Conservation (phyloP, 495 filamentous ascomycete species). For the Polyplosphaeria fusca region DNA sequence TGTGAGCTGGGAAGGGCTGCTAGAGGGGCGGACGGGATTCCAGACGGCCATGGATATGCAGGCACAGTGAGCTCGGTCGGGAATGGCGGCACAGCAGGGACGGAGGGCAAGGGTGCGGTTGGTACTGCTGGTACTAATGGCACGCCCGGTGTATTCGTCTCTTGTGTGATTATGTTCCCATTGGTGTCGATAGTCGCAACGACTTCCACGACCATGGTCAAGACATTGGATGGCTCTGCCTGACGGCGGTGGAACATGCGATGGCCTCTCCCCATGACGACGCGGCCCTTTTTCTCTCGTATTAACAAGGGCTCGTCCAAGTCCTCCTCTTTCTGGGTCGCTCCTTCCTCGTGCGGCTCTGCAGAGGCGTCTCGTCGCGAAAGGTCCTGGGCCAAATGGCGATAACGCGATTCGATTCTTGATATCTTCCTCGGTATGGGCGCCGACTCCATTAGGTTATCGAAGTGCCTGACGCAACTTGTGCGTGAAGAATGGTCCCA, state of each 20-base stretch:
- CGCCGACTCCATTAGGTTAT: constrained; percentile 21
- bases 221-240: constrained; percentile 5
- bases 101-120: constrained; percentile 8
- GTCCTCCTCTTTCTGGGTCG: constrained; percentile 13
- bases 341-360: not conserved
- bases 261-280: constrained; percentile 25
- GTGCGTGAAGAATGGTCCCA: constrained; percentile 1
- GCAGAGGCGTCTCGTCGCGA: not conserved
- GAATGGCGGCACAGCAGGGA: constrained; percentile 29
- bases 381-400: constrained; percentile 13
- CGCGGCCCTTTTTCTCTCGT: constrained; percentile 25
- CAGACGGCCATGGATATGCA: constrained; percentile 28
- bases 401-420: constrained; percentile 20
- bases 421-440: constrained; percentile 23
- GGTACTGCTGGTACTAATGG: constrained; percentile 14
- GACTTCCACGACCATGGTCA: constrained; percentile 19
- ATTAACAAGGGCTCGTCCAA: constrained; percentile 17
- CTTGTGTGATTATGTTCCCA: constrained; percentile 17
- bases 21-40: not conserved
- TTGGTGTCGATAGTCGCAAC: constrained; percentile 15
- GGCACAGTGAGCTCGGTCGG: constrained; percentile 28
- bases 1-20: not conserved
- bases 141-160: constrained; percentile 8
- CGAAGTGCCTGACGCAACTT: constrained; percentile 10
- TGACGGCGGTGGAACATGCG: constrained; percentile 24